Evolutionary conservation across 2,329 filamentous ascomycete genomes (phyloP).

Genomic region (Calonectria ilicicola): DNA sequence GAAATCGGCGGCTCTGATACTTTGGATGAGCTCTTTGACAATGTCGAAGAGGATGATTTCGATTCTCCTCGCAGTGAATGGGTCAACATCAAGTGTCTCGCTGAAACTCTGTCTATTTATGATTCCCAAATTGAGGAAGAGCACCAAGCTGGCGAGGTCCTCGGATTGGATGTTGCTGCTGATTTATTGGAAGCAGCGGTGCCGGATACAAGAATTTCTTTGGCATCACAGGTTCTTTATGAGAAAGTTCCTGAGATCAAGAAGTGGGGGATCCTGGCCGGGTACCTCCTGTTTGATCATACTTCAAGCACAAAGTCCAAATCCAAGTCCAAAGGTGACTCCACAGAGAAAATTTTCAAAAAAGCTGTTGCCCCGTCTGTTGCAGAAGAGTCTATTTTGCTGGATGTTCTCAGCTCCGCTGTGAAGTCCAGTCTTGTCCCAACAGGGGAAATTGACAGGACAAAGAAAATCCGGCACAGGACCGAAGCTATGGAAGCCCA

Average conservation of each 20-base stretch:
- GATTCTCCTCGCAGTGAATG: slow-evolving; percentile 83
- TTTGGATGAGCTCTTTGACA: slow-evolving; percentile 78
- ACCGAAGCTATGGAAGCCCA: slow-evolving; percentile 77
- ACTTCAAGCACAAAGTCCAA: slow-evolving; percentile 71
- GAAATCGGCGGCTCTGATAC: slow-evolving; percentile 84
- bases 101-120: slow-evolving; percentile 85
- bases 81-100: slow-evolving; percentile 92
- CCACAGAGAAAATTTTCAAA: slow-evolving; percentile 73
- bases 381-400: slow-evolving; percentile 84
- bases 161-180: slow-evolving; percentile 62
- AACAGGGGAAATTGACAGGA: slow-evolving; percentile 73
- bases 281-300: slow-evolving; percentile 94
- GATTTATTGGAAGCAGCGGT: slow-evolving; percentile 72
- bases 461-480: slow-evolving; percentile 68
- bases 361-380: slow-evolving; percentile 78
- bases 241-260: slow-evolving; percentile 84
- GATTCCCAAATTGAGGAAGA: slow-evolving; percentile 76
- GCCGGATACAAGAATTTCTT: slow-evolving; percentile 83
- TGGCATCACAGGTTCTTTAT: slow-evolving; percentile 88
- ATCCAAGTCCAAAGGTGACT: slow-evolving; percentile 62
- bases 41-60: slow-evolving; percentile 79
- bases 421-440: slow-evolving; percentile 81
- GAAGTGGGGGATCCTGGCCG: slow-evolving; percentile 89
- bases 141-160: slow-evolving; percentile 56
- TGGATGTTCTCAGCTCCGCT: slow-evolving; percentile 87